Conservation (phyloP, 495 filamentous ascomycete species). For the Neurospora sp. region DNA sequence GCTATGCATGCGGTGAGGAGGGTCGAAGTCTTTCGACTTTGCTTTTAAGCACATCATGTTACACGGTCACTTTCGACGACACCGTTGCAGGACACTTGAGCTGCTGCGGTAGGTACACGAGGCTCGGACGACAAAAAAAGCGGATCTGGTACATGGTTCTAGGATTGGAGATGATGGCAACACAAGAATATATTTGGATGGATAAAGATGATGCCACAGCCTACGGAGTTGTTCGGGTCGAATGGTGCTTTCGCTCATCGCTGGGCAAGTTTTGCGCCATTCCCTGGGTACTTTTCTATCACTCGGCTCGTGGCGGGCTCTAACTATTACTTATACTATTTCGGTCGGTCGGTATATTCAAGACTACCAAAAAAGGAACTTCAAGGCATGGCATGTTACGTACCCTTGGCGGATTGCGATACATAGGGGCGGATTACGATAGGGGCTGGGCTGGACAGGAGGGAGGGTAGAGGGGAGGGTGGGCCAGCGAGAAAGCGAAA, state of each 20-base stretch:
- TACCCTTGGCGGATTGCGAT: background rate
- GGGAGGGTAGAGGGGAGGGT: background rate
- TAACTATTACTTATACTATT: background rate
- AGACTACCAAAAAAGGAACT: background rate
- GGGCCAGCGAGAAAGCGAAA: background rate
- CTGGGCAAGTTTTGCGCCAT: background rate
- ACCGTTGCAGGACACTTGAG: no score
- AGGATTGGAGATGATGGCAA: background rate
- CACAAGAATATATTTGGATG: background rate
- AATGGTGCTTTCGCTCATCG: background rate
- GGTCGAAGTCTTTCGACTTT: background rate
- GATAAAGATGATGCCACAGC: background rate
- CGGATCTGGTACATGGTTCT: background rate
- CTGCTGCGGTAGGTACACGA: no score
- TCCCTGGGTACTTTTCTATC: background rate
- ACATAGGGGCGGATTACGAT: background rate
- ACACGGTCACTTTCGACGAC: background rate
- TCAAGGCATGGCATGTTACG: background rate
- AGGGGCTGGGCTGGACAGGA: no score
- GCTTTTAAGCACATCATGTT: background rate
- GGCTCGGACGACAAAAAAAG: no score
- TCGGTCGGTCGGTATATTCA: background rate
- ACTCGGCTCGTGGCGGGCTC: background rate
- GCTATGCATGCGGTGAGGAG: background rate
- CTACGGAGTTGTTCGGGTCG: background rate